These are phyloP conservation scores for Hyaloperonospora arabidopsidis DNA, from an alignment of 352 stramenopile genomes.

Conservation along the genomic window DNA sequence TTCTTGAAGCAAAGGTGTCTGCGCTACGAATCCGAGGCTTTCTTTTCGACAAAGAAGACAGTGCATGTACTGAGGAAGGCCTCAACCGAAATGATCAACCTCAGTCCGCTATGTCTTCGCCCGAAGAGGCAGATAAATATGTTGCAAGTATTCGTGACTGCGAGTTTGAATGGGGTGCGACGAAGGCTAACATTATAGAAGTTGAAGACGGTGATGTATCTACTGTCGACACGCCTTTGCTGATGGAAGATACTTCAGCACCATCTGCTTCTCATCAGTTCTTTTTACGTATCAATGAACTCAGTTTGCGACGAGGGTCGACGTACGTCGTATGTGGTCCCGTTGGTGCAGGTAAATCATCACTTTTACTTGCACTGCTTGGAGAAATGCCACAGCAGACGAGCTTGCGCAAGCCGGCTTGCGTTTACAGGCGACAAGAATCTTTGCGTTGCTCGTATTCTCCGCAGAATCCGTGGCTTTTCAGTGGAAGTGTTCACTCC, in stretches of 20 bases:
- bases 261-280: conserved; percentile 22
- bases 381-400: conserved; percentile 88
- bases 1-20: conserved; percentile 81
- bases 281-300: conserved; percentile 35
- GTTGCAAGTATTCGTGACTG: conserved; percentile 25
- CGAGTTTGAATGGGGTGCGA: conserved; percentile 24
- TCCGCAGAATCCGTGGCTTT: conserved; percentile 74
- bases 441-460: conserved; percentile 43
- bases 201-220: conserved; percentile 3
- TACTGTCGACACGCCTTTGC: conserved; percentile 15
- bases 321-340: conserved; percentile 75
- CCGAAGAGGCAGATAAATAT: neutral
- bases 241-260: conserved; percentile 6
- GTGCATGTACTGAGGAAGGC: neutral
- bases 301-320: conserved; percentile 31
- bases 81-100: neutral
- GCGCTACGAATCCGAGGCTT: conserved; percentile 65
- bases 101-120: neutral
- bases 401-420: neutral
- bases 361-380: conserved; percentile 90
- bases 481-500: conserved; percentile 42
- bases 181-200: neutral
- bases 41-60: conserved; percentile 38
- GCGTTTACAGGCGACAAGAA: neutral
- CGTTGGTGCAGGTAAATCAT: conserved; percentile 94